A percentile compares a stretch with the other conserved stretches of the same genome.
Conservation (phyloP, 2,329 filamentous ascomycete genomes). For the Trichophyton mentagrophytes region DNA sequence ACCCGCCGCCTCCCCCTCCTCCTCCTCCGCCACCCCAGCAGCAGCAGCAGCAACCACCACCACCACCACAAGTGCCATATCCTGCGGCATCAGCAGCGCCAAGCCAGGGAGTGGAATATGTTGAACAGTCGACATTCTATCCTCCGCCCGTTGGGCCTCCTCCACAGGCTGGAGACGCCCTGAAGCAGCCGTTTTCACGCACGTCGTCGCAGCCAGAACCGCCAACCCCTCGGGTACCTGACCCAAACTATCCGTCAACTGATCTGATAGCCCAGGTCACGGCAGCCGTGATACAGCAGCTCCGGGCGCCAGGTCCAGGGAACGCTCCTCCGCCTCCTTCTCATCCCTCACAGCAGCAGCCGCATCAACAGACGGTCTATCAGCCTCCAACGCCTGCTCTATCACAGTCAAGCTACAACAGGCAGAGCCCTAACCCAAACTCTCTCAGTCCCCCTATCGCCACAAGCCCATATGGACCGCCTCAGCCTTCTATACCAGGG, state of each 20-base stretch:
- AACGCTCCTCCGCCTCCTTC: conserved; percentile 21
- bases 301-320: conserved; percentile 35
- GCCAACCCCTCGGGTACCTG: background rate
- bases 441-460: conserved; percentile 19
- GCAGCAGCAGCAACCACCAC: background rate
- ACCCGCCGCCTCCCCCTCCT: background rate
- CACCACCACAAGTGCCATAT: background rate
- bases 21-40: conserved; percentile 1
- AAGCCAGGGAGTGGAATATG: background rate
- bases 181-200: background rate
- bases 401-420: background rate
- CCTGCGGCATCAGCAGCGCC: background rate
- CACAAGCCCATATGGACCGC: background rate
- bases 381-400: conserved; percentile 17
- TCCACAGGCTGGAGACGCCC: background rate
- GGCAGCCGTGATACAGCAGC: conserved; percentile 32
- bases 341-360: conserved; percentile 30
- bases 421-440: conserved; percentile 22
- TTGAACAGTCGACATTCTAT: conserved; percentile 6
- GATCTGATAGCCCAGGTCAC: conserved; percentile 22
- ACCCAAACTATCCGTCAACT: conserved; percentile 4
- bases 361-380: conserved; percentile 16
- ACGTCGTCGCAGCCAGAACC: background rate
- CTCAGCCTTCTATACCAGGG: background rate
- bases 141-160: background rate